Base-by-base conservation (phyloP, 78 protist species). In the Trichosphaerium sp. region DNA sequence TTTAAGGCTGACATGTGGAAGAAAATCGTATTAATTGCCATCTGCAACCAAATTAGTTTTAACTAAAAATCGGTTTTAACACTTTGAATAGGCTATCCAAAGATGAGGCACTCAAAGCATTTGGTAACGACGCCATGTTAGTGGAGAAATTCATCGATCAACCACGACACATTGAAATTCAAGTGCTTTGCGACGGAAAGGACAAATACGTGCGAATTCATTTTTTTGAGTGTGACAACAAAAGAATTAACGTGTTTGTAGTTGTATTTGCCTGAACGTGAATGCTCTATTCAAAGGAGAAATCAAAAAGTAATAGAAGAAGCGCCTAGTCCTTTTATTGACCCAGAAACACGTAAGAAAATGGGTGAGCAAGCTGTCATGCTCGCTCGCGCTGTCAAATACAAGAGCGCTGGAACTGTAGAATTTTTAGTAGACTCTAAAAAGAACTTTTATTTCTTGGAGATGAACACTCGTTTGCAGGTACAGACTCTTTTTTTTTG, bases 391-490 rank as follows among this genome's bases (percentile, higher is more conserved):
- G 82, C 83, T 1, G 97, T 92, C 35, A 78, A 85, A 28, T 95
- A 95, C 83, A 57, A 65, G 26, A 65, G 84, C 11, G 94, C 96
- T 2, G 98, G 98, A 28, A 96, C 99, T 23, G 96, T 96, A 3
- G 99, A 96, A 80, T 89, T 94, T 64, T 32, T 96, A 1, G 89
- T 92, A 47, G 95, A 93, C 52, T 21, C 58, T 5, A 8, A 81
- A 11, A 40, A 66, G 32, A 67, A 84, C 57, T 89, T 78, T 73
- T 90, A 85, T 84, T 96, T 96, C 62, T 69, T 94, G 48, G 99
- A 96, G 61, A 92, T 96, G 98, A 96, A 96, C 86, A 89, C 99
- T 8, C 83, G 99, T 26, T 82, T 96, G 58, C 99, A 93, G 74
- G 59, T 54, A 35, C 29, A 6, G 51, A 44, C 28, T 21, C 18